Percentiles rank a stretch among this genome's conserved stretches.
Evolutionary conservation across 306 rosid genomes (phyloP).

Genomic region (Cicer cuneatum): DNA sequence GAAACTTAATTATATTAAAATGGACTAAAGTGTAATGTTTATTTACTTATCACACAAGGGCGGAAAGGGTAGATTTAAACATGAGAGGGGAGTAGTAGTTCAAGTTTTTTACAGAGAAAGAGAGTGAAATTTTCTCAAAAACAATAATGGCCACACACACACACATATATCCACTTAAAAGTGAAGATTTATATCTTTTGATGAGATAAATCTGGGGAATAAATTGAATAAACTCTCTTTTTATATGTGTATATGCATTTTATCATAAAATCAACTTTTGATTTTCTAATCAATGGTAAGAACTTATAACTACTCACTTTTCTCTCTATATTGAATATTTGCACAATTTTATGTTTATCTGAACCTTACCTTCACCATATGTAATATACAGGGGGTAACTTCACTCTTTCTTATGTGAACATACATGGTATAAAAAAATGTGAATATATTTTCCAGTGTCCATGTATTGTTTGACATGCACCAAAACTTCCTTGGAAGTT

Average conservation of each 20-base stretch:
- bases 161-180: background rate
- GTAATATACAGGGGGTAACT: background rate
- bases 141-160: background rate
- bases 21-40: background rate
- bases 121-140: background rate
- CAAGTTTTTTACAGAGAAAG: background rate
- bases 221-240: background rate
- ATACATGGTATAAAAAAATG: background rate
- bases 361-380: background rate
- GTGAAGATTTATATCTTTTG: slow-evolving; percentile 4
- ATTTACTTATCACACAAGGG: background rate
- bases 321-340: background rate
- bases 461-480: slow-evolving; percentile 7
- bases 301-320: slow-evolving; percentile 5
- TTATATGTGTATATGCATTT: background rate
- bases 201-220: slow-evolving; percentile 1
- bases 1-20: background rate
- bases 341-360: background rate
- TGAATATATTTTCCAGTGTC: slow-evolving; percentile 4
- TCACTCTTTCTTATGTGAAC: slow-evolving; percentile 17
- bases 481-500: slow-evolving; percentile 19
- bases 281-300: background rate
- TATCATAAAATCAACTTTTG: background rate
- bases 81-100: background rate
- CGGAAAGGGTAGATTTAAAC: background rate